Evolutionary conservation across 1,139 yeast species (phyloP).

Genomic region (Lodderomyces theae): DNA sequence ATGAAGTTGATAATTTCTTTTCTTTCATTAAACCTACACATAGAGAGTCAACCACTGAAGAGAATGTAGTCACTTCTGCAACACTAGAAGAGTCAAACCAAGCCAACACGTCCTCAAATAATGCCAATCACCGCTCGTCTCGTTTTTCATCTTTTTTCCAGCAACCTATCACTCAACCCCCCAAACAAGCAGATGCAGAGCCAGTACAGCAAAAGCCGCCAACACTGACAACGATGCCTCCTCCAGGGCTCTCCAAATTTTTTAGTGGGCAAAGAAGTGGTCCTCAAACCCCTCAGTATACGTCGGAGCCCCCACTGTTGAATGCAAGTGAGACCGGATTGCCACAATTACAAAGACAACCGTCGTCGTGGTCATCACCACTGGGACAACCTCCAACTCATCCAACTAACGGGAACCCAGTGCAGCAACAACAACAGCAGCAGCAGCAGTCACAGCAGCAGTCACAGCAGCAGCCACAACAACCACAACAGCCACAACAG

Average conservation of each 20-base stretch:
- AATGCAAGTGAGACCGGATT: background rate
- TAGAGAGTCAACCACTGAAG: constrained; percentile 16
- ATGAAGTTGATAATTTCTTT: constrained; percentile 54
- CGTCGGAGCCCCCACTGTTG: constrained; percentile 6
- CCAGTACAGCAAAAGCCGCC: background rate
- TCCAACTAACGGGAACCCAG: background rate
- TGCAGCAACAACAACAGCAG: constrained; percentile 8
- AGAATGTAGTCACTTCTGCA: constrained; percentile 2
- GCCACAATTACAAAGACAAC: constrained; percentile 9
- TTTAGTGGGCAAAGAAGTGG: constrained; percentile 11
- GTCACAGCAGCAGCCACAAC: constrained; percentile 9
- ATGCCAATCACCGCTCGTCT: constrained; percentile 32
- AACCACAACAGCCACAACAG: constrained; percentile 2
- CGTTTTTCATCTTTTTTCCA: constrained; percentile 48
- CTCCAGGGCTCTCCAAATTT: constrained; percentile 18
- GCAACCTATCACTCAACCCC: constrained; percentile 7
- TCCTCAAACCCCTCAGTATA: constrained; percentile 6
- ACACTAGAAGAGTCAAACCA: background rate
- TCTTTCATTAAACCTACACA: constrained; percentile 39
- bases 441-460: constrained; percentile 1
- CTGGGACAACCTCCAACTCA: constrained; percentile 6
- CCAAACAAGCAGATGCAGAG: background rate
- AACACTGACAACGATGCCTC: constrained; percentile 11
- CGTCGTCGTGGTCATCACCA: constrained; percentile 8
- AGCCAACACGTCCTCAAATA: background rate